Conservation (phyloP, 2,329 filamentous ascomycete genomes). For the Apiospora kogelbergensis region DNA sequence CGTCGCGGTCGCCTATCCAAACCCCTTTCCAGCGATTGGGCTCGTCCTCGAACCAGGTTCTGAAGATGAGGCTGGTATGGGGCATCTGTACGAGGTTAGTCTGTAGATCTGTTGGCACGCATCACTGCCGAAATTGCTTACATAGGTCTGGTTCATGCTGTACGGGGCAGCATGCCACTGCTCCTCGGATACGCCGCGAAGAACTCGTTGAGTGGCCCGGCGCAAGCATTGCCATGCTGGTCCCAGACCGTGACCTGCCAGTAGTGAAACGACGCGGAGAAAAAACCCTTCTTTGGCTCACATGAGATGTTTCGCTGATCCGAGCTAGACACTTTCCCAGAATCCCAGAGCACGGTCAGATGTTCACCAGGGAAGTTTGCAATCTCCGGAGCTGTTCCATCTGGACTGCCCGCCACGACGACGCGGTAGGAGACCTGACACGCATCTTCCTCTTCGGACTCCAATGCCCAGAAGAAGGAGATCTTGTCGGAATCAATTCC, state of each 20-base stretch:
- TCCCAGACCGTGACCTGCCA: constrained; percentile 39
- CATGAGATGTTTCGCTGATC: neutral
- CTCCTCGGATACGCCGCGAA: constrained; percentile 39
- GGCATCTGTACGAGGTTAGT: constrained; percentile 31
- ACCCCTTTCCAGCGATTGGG: constrained; percentile 39
- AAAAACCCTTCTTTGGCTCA: constrained; percentile 29
- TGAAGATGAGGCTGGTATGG: constrained; percentile 40
- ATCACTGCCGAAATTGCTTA: neutral
- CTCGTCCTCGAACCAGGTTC: constrained; percentile 41
- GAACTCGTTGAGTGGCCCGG: constrained; percentile 32
- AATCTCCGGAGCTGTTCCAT: neutral
- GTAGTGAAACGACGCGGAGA: constrained; percentile 34
- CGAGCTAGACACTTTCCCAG: neutral
- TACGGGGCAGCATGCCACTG: constrained; percentile 36
- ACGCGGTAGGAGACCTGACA: constrained; percentile 32
- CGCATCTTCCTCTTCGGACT: constrained; percentile 28
- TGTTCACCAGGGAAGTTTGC: neutral
- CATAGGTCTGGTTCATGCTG: constrained; percentile 42
- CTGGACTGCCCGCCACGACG: neutral
- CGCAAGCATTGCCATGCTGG: constrained; percentile 26
- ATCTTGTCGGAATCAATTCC: constrained; percentile 39
- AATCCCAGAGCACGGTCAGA: neutral
- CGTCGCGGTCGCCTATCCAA: constrained; percentile 39
- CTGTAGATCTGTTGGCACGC: no score
- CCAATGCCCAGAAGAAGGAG: constrained; percentile 35